Base-by-base conservation (phyloP, 1,139 yeast species). In the Saccharomyces hybrid region DNA sequence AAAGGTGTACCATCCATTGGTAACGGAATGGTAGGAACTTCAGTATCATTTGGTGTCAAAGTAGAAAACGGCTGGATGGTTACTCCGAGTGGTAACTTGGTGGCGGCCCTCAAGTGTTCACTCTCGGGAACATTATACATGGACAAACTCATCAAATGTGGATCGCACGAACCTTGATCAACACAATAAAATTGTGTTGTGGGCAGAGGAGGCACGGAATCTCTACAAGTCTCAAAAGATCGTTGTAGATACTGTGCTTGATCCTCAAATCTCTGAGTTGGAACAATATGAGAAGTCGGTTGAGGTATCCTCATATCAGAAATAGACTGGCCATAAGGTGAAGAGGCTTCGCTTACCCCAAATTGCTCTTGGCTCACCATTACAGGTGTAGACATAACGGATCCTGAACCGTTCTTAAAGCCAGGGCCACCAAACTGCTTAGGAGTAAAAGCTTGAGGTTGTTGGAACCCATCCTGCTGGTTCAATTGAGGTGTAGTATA, bases 111-210 rank as follows among this genome's bases (percentile, higher is more conserved):
- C 56, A 91, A 73, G 52, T 79, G 81, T 60, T 88, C 95, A 14
- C 84, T 77, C 47, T 80, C 82, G 1, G 99, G 99, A 11, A 91
- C 81, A 61, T 84, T 84, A 70, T 90, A 88, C 89, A 90, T 81
- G 2, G 96, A 77, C 54, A 88, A 75, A 56, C 96, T 78, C 65
- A 88, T 81, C 67, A 84, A 84, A 59, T 88, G 82, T 13, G 98
- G 91, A 31, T 88, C 83, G 2, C 97, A 82, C 3, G 86, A 80
- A 2, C 96, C 96, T 66, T 90, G 96, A 67, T 93, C 98, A 20
- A 81, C 74, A 2, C 86, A 80, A 54, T 76, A 77, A 65, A 77
- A 88, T 61, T 83, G 85, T 1, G 90, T 81, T 1, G 93, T 88
- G 0, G 96, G 85, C 13, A 83, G 76, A 1, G 98, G 97, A 30